These are phyloP conservation scores for Eutrema japonicum DNA, from an alignment of 345 rosid species.

Conservation along the genomic window DNA sequence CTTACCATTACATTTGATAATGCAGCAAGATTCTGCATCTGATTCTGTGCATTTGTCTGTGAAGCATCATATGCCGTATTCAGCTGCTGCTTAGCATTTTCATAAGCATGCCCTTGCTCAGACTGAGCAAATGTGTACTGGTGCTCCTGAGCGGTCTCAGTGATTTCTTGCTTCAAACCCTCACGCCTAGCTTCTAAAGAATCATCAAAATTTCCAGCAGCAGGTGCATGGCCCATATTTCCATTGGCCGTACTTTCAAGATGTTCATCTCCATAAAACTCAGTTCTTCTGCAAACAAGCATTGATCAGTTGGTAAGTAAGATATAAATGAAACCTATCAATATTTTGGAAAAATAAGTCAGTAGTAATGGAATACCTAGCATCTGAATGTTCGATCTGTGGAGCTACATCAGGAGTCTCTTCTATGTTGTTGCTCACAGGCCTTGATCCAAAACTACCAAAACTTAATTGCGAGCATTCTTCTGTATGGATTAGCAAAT, in stretches of 20 bases:
- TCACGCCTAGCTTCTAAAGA: conserved; percentile 65
- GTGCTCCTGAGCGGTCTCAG: conserved; percentile 64
- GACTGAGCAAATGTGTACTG: conserved; percentile 77
- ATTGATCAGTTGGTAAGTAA: conserved; percentile 16
- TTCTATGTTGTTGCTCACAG: conserved; percentile 61
- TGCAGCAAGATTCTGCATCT: conserved; percentile 66
- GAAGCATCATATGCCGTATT: conserved; percentile 58
- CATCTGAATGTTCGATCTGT: conserved; percentile 58
- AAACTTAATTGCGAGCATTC: conserved; percentile 95
- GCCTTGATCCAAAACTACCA: conserved; percentile 80
- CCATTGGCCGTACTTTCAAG: conserved; percentile 61
- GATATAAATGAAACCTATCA: neutral
- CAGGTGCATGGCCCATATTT: conserved; percentile 56
- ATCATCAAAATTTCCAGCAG: conserved; percentile 61
- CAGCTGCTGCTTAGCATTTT: conserved; percentile 61
- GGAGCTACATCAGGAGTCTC: conserved; percentile 59
- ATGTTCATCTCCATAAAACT: conserved; percentile 77
- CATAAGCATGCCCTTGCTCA: conserved; percentile 67
- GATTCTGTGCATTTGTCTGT: conserved; percentile 66
- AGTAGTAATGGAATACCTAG: conserved; percentile 55
- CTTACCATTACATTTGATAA: conserved; percentile 84
- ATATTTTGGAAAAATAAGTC: neutral
- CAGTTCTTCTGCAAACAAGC: conserved; percentile 61
- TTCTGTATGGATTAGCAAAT: conserved; percentile 77
- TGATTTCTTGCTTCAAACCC: conserved; percentile 63